phyloP scores from a whole-genome alignment of 768 basidiomycete genomes.

The Amanita rimosa region DNA sequence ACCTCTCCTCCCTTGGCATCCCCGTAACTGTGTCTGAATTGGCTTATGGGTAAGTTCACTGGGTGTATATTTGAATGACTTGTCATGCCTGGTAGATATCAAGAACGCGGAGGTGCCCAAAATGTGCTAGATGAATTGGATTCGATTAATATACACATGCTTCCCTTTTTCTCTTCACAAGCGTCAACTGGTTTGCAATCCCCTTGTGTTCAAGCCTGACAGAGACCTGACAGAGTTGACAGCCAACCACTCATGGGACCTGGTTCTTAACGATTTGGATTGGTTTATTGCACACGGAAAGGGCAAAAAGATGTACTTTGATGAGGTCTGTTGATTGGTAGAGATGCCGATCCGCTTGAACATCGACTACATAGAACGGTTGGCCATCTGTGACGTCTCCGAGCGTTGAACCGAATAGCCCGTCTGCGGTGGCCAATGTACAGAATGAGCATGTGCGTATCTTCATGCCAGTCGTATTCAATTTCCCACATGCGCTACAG shows the following conservation, averaged over 20 bases:
- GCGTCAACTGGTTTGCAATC: slow-evolving; percentile 31
- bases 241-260: slow-evolving; percentile 40
- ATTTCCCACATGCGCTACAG: neutral
- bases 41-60: slow-evolving; percentile 27
- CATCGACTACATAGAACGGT: slow-evolving; percentile 32
- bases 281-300: slow-evolving; percentile 45
- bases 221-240: neutral
- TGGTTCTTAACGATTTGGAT: slow-evolving; percentile 36
- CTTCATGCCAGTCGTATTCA: neutral
- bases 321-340: slow-evolving; percentile 26
- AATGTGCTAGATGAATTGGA: slow-evolving; percentile 41
- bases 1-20: slow-evolving; percentile 33
- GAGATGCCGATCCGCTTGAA: neutral
- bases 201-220: neutral
- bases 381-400: slow-evolving; percentile 49
- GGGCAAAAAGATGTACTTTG: slow-evolving; percentile 55
- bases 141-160: slow-evolving; percentile 45
- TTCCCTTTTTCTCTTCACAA: slow-evolving; percentile 40
- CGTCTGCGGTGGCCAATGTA: slow-evolving; percentile 34
- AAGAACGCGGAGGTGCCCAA: slow-evolving; percentile 37
- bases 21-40: slow-evolving; percentile 47
- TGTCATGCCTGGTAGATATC: slow-evolving; percentile 14
- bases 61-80: neutral
- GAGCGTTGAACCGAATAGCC: slow-evolving; percentile 44
- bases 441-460: slow-evolving; percentile 32